Base-by-base conservation (phyloP, 2,329 filamentous ascomycete genomes). In the Helminthosporium solani region DNA sequence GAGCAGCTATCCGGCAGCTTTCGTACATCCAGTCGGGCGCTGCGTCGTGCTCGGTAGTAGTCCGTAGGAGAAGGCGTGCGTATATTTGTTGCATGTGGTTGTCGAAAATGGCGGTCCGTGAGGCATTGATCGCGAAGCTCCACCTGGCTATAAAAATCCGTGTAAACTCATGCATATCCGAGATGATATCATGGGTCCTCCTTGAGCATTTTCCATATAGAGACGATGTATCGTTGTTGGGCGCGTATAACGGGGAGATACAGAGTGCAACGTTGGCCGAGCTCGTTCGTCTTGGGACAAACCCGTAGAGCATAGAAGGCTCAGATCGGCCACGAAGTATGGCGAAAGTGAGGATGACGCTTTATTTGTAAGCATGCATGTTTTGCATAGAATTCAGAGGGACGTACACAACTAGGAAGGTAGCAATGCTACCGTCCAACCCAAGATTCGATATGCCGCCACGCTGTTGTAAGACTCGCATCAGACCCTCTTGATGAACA, bases 11-110 rank as follows among this genome's bases (percentile, higher is more conserved):
- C 15, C 64, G 65, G 34, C 60, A 58, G 25, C 53, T 57, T 40
- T 68, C 64, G 48, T 68, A 64, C 7, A 61, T 43, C 62, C 63
- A 67, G 44, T 68, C 64, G 3, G 52, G 53, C 7, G 51, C 27
- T 2, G 46, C 18, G 2, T 53, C 40, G 7, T 47, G 34, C 12
- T 56, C 49, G 1, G 50, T 44, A 5, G 58, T 55, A 4, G 53
- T 59, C 3, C 47, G 36, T 1, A 34, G 41, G 9, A 60, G 40
- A 15, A 67, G 49, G 2, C 54, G 53, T 1, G 53, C 45, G 46
- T 63, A 64, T 7, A 61, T 58, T 28, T 61, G 53, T 21, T 64
- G 57, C 46, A 62, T 49, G 34, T 56, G 50, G 9, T 52, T 44
- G n/a, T 64, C 59, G 44, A 47, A 60, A 8, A 53, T 47, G 1